phyloP scores from a whole-genome alignment of 2,329 filamentous ascomycete genomes.

The Xylaria sp. region DNA sequence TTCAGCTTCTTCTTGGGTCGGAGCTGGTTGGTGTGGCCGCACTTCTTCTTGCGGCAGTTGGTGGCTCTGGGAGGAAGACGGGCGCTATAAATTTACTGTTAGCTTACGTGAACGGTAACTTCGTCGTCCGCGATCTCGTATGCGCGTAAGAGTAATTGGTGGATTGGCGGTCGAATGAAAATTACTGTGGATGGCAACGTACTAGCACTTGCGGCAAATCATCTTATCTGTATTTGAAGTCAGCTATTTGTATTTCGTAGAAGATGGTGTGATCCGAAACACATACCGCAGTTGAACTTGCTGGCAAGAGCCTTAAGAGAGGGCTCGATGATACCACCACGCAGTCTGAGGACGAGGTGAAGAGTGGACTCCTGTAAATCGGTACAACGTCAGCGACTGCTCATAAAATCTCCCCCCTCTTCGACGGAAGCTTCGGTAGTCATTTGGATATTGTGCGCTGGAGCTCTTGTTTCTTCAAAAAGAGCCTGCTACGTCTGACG shows the following conservation, averaged over 20 bases:
- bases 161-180: not conserved
- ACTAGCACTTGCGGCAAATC: conserved; percentile 99
- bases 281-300: conserved; percentile 94
- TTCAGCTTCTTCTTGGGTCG: conserved; percentile 98
- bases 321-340: conserved; percentile 99
- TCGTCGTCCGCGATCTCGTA: not conserved
- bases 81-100: conserved; percentile 28
- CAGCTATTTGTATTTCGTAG: conserved; percentile 4
- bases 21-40: conserved; percentile 99
- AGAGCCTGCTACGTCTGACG: not conserved
- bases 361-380: conserved; percentile 86
- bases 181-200: conserved; percentile 56
- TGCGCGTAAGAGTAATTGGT: not conserved
- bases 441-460: not conserved
- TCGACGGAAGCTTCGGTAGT: not conserved
- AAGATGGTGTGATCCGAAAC: not conserved
- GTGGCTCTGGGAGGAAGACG: conserved; percentile 69
- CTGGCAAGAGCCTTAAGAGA: conserved; percentile 97
- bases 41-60: conserved; percentile 99
- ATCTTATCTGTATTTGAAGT: conserved; percentile 70
- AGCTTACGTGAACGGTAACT: not conserved
- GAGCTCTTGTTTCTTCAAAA: not conserved
- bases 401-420: not conserved
- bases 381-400: conserved; percentile 4
- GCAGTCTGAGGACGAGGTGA: conserved; percentile 97